phyloP scores from a whole-genome alignment of 192 early-diverging fungal genomes.

The Backusella tuberculispora region DNA sequence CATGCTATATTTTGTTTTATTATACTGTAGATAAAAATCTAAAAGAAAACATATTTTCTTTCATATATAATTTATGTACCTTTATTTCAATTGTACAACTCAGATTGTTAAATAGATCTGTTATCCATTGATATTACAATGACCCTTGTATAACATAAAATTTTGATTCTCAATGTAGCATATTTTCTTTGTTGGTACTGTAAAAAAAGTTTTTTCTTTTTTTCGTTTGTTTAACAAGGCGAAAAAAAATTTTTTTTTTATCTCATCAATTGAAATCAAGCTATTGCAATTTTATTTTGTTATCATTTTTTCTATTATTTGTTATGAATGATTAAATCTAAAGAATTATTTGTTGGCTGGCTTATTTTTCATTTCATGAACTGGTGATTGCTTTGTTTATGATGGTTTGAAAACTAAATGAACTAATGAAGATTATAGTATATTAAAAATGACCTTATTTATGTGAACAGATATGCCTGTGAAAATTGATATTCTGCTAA shows the following conservation, averaged over 20 bases:
- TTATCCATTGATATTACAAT: conserved; percentile 9
- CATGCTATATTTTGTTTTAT: background rate
- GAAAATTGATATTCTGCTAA: background rate
- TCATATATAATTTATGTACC: background rate
- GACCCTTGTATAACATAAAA: background rate
- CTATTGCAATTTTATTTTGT: background rate
- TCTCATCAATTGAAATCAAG: background rate
- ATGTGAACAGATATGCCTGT: background rate
- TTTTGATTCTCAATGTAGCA: background rate
- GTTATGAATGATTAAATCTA: no score
- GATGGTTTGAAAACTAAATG: background rate
- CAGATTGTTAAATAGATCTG: background rate
- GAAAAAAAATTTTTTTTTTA: background rate
- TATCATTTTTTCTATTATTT: background rate
- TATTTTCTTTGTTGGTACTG: background rate
- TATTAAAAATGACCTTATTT: conserved; percentile 3
- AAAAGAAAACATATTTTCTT: background rate
- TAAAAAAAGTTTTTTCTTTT: background rate
- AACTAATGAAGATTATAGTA: background rate
- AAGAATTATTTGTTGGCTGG: no score
- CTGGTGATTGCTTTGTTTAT: background rate
- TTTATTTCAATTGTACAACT: background rate
- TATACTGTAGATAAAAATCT: background rate
- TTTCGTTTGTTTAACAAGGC: background rate
- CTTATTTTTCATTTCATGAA: background rate